Evolutionary conservation across 768 basidiomycete genomes (phyloP), one percentile per base, ranked within the genome.

Genomic region (Pisolithus orientalis): DNA sequence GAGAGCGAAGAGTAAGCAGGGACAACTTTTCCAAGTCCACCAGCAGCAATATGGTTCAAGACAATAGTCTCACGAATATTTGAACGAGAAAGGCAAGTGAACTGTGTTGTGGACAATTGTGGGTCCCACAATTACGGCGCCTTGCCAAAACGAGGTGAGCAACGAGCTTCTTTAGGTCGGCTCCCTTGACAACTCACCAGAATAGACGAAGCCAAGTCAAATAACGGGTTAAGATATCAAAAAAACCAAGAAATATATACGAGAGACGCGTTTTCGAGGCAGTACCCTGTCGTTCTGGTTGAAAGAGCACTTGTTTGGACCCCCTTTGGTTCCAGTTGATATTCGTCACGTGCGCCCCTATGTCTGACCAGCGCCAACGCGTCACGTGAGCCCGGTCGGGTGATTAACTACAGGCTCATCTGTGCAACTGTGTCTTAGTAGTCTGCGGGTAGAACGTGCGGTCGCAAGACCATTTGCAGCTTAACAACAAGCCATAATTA

Each of bases 241-340:
- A 58, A 52, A 49, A 58, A 59, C 21, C 44, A 53, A 52, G 39
- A 37, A 42, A 29, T 49, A 43, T 46, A 38, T 53, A 38, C 38
- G 44, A 24, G 51, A 48, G 42, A 44, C 52, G 49, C 51, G 46
- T 54, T 43, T 45, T 53, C 46, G 47, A 28, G 45, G 49, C 56
- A 51, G 56, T 53, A 25, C 40, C 46, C 57, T 59, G 50, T 63
- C 67, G 59, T 58, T 42, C 51, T 39, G 43, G 52, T 60, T 53
- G 50, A 52, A 53, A 49, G 29, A 37, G 4, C 38, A 14, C 25
- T 59, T 70, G 55, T 72, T 72, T 73, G 65, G 66, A 58, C 67
- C 72, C 73, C 67, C 63, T 74, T 80, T 79, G 72, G 73, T 60
- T 58, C 65, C 75, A 70, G 79, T 83, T 84, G 74, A 75, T 72